Base-by-base conservation (phyloP, 2,329 filamentous ascomycete genomes). In the Hansfordia pulvinata region DNA sequence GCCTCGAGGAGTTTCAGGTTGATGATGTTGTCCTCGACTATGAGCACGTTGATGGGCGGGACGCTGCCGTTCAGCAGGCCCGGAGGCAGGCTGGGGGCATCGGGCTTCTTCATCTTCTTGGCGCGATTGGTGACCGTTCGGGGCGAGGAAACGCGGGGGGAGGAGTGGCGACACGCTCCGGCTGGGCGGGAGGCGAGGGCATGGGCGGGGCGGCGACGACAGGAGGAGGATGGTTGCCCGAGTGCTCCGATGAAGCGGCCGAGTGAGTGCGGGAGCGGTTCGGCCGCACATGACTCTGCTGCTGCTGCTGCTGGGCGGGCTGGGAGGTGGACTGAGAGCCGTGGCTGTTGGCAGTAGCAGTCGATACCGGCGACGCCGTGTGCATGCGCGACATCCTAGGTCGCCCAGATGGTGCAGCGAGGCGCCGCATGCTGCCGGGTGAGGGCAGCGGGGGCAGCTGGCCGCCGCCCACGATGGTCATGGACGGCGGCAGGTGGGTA, bases 11-110 rank as follows among this genome's bases (percentile, higher is more conserved):
- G 73, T 44, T 84, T 82, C 39, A 96, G 61, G 47, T 96, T 98
- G 64, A 98, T 96, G 36, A 90, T 85, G 52, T 98, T 98, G 57
- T 98, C 90, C 58, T 98, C 90, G 10, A 98, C 90, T 33, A 98
- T 93, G 22, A 98, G 64, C 6, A 96, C 86, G 41, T 93, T 96
- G 56, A 98, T 96, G 2, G 90, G 88, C 6, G 90, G 90, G 1
- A 96, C 84, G 2, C 76, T 76, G 28, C 76, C 78, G 39, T 88
- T 84, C 16, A 93, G 66, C 41, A 82, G 64, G 17, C 70, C 75
- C 4, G 75, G 62, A 15, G 68, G 66, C 33, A 78, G 44, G 9
- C 47, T 52, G 2, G 60, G 49, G 27, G 54, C 48, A n/a, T 50
- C 43, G 26, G 33, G 19, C 40, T 70, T 76, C 49, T 71, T 72